Conservation (phyloP, 179 eudicot genomes). For the Actinidia polygama region DNA sequence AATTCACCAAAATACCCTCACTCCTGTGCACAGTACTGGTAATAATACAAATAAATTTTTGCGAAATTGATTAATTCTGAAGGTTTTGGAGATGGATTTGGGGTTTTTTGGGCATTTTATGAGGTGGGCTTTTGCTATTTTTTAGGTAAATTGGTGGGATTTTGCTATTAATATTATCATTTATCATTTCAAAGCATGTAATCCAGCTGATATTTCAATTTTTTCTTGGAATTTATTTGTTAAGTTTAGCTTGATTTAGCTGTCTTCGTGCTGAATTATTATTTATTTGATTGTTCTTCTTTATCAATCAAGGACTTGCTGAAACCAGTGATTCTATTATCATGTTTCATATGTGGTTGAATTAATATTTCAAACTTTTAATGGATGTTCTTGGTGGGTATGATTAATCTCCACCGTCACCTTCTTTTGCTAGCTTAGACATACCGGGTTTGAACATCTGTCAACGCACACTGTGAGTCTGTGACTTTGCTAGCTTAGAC, state of each 20-base stretch:
- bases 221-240: background rate
- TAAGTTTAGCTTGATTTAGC: background rate
- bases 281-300: conserved; percentile 23
- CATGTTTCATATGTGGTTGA: background rate
- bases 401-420: too few species aligned
- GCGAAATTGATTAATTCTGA: background rate
- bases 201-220: background rate
- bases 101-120: background rate
- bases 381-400: background rate
- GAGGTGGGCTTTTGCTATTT: background rate
- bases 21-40: conserved; percentile 34
- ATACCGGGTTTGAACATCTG: too few species aligned
- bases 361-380: background rate
- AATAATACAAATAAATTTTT: background rate
- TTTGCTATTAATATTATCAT: background rate
- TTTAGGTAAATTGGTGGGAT: background rate
- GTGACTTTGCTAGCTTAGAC: too few species aligned
- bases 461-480: too few species aligned
- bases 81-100: background rate
- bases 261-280: background rate
- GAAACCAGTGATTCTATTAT: conserved; percentile 27
- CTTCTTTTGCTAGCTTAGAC: too few species aligned
- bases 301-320: conserved; percentile 30
- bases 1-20: conserved; percentile 4
- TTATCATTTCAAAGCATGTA: background rate